Evolutionary conservation across 495 filamentous ascomycete genomes (phyloP).

Genomic region (Hapsidospora chrysogenum): DNA sequence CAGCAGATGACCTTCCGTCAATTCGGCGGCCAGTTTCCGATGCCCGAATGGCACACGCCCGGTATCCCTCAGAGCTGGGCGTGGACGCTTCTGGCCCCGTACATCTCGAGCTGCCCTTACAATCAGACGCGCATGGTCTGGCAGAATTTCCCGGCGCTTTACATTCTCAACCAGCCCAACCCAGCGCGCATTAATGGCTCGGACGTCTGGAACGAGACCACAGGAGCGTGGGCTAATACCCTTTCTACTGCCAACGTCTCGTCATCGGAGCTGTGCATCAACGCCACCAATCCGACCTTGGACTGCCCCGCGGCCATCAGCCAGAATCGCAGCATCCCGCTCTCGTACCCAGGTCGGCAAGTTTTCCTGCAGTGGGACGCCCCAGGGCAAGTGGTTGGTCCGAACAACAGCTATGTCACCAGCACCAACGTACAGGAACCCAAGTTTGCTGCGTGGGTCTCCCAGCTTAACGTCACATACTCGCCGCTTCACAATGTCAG

Average conservation of each 20-base stretch:
- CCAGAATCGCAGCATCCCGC: slow-evolving; percentile 45
- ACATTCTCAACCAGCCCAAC: slow-evolving; percentile 66
- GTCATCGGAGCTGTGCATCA: slow-evolving; percentile 28
- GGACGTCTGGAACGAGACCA: slow-evolving; percentile 36
- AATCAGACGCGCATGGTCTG: slow-evolving; percentile 63
- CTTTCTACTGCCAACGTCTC: slow-evolving; percentile 19
- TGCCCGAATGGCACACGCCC: slow-evolving; percentile 72
- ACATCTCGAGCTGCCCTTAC: slow-evolving; percentile 61
- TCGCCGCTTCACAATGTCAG: slow-evolving; percentile 42
- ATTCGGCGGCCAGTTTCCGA: slow-evolving; percentile 67
- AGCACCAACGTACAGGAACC: slow-evolving; percentile 37
- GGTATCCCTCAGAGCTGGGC: slow-evolving; percentile 76
- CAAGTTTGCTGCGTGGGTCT: slow-evolving; percentile 57
- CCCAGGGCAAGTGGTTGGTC: slow-evolving; percentile 53
- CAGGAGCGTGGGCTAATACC: slow-evolving; percentile 28
- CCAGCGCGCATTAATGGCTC: slow-evolving; percentile 40
- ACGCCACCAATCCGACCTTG: slow-evolving; percentile 29
- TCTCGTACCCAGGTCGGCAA: slow-evolving; percentile 60
- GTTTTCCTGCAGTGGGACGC: slow-evolving; percentile 58
- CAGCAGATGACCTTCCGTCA: slow-evolving; percentile 86
- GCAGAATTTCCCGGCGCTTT: slow-evolving; percentile 75
- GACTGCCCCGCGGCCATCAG: slow-evolving; percentile 47
- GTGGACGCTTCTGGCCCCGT: slow-evolving; percentile 73
- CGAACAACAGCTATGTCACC: slow-evolving; percentile 70
- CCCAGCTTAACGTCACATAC: slow-evolving; percentile 79